Conservation (phyloP, 306 rosid species). For the Ceratonia siliqua region DNA sequence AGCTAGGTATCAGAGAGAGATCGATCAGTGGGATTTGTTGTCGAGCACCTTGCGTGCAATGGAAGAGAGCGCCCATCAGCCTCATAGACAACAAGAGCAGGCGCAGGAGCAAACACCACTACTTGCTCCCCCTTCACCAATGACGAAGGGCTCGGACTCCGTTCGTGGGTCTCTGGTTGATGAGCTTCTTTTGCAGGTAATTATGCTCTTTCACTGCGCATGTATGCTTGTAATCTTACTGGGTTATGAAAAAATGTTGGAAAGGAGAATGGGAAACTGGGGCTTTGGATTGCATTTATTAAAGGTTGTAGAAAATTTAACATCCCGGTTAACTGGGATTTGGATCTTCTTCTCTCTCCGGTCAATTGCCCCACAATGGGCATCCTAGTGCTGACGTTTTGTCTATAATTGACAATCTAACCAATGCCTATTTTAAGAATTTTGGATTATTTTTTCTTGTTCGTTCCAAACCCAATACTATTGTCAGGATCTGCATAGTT, state of each 20-base stretch:
- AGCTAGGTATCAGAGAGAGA: constrained; percentile 53
- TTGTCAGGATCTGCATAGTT: too few species aligned
- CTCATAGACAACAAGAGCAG: constrained; percentile 24
- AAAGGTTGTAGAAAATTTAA: background rate
- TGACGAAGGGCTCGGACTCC: constrained; percentile 26
- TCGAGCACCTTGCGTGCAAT: constrained; percentile 53
- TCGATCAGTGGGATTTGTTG: constrained; percentile 65
- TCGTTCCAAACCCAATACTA: too few species aligned
- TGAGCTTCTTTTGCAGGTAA: constrained; percentile 68
- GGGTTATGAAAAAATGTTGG: background rate
- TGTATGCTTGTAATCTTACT: background rate
- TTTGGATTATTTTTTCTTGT: too few species aligned
- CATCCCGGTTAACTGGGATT: too few species aligned
- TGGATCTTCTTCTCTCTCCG: too few species aligned
- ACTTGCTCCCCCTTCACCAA: constrained; percentile 29
- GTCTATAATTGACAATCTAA: too few species aligned
- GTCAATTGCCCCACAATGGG: too few species aligned
- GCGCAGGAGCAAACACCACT: constrained; percentile 32
- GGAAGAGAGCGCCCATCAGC: constrained; percentile 44
- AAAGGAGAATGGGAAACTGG: constrained; percentile 7
- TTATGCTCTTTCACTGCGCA: background rate
- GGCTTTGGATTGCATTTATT: constrained; percentile 8
- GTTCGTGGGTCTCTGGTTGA: constrained; percentile 44
- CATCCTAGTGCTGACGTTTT: too few species aligned
- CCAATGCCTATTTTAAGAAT: too few species aligned